Percentiles rank a stretch among this genome's conserved stretches.
Conservation (phyloP, 352 stramenopile species). For the Phytophthora brassicae region DNA sequence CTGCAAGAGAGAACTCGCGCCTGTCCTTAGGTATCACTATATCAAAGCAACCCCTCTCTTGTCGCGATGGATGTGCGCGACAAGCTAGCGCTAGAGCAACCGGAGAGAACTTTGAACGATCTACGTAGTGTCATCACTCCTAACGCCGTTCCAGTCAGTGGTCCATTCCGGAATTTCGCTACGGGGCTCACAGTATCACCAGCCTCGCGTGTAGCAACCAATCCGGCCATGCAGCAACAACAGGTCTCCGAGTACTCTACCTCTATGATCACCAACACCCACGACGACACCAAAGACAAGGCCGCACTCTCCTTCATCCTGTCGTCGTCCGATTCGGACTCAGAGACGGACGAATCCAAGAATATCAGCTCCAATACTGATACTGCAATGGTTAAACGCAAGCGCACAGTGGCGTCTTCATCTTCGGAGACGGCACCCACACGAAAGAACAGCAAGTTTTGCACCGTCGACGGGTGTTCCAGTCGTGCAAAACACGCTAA, state of each 20-base stretch:
- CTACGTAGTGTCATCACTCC: slow-evolving; percentile 23
- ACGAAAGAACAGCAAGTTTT: slow-evolving; percentile 54
- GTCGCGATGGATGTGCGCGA: slow-evolving; percentile 31
- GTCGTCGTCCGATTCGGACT: slow-evolving; percentile 34
- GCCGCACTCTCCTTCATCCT: slow-evolving; percentile 37
- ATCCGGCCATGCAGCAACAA: slow-evolving; percentile 19
- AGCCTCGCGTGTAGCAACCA: slow-evolving; percentile 9
- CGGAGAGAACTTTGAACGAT: slow-evolving; percentile 15
- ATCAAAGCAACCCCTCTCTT: slow-evolving; percentile 30
- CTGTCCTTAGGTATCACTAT: slow-evolving; percentile 25
- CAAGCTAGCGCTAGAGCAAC: slow-evolving; percentile 32
- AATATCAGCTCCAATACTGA: slow-evolving; percentile 4
- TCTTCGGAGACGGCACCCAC: slow-evolving; percentile 4
- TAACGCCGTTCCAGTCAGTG: slow-evolving; percentile 7
- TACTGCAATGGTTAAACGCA: slow-evolving; percentile 12
- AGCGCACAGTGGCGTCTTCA: slow-evolving; percentile 5
- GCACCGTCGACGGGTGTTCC: slow-evolving; percentile 43
- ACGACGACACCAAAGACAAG: slow-evolving; percentile 27
- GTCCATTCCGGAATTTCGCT: slow-evolving; percentile 26
- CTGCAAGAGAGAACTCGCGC: slow-evolving; percentile 22
- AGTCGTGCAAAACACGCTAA: slow-evolving; percentile 52
- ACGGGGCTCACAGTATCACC: slow-evolving; percentile 20
- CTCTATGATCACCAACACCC: not conserved
- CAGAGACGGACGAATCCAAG: slow-evolving; percentile 15
- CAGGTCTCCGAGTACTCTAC: slow-evolving; percentile 17